Base-by-base conservation (phyloP, 108 stramenopile species). In the Tribonema minus region DNA sequence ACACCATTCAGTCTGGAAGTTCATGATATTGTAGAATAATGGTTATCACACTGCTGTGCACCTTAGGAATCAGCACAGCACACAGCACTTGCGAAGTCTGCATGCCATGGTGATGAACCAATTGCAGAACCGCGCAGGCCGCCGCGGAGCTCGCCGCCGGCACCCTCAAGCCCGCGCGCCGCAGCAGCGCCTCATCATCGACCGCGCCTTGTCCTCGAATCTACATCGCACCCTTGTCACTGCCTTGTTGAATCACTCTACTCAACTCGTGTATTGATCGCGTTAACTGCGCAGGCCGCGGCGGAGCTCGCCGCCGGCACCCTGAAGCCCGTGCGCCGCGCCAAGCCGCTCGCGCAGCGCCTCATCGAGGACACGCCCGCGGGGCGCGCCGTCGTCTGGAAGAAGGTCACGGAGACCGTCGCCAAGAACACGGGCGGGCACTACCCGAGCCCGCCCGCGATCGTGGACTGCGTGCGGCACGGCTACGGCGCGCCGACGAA, bases 391-490 rank as follows among this genome's bases (percentile, higher is more conserved):
- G 68, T 95, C 26, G 93, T 99, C 81, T 99, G 95, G 92, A 86
- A 92, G 61, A 90, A 93, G 88, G 72, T 73, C n/a, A 29, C 3
- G 41, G 87, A 97, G 80, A 93, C 91, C 89, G 94, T 98, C 65
- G 89, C 66, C 32, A 87, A 98, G 89, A 95, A 92, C 68, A 93
- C 94, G 34, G 90, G 91, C 70, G 96, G 96, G 31, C 92, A 95
- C 46, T 99, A 99, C 86, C 96, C 96, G 2, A 92, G 95, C 3
- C 94, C 96, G 0, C 88, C 80, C 68, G 92, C 91, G 33, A 99
- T 99, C 81, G 89, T 99, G 41, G 92, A 95, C 70, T 93, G 92
- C 77, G 93, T 87, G 20, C 41, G 72, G 66, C 37, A 82, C 35
- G 89, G 87, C 12, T 41, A 65, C 29, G 31, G 39, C 28, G 64